A percentile compares a stretch with the other conserved stretches of the same genome.
These are phyloP conservation scores for Ogataea pilisensis DNA, from an alignment of 805 yeast species.

Conservation along the genomic window DNA sequence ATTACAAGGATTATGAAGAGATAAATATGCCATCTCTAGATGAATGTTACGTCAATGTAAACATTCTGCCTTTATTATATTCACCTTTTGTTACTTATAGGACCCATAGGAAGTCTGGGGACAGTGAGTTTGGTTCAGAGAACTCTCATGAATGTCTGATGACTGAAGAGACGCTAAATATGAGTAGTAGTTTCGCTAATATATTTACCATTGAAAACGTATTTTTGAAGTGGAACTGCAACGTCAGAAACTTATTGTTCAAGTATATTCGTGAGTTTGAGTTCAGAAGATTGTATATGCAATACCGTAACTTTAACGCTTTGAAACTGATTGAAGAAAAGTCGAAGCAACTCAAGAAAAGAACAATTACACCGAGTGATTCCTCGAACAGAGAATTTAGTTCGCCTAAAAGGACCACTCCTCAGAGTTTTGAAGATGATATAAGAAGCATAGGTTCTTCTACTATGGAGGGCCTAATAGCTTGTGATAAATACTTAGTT, in stretches of 20 bases:
- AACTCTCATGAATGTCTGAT: constrained; percentile 63
- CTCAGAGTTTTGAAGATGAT: constrained; percentile 46
- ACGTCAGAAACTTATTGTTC: constrained; percentile 57
- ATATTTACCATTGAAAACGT: constrained; percentile 70
- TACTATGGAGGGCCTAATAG: constrained; percentile 30
- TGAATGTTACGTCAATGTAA: constrained; percentile 36
- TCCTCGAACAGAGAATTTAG: background rate
- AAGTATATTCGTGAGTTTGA: constrained; percentile 52
- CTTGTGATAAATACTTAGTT: constrained; percentile 56
- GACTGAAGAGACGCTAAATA: constrained; percentile 31
- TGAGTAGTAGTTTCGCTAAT: constrained; percentile 45
- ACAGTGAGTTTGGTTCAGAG: constrained; percentile 43
- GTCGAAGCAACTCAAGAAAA: background rate
- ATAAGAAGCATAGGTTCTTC: constrained; percentile 38
- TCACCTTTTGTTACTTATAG: constrained; percentile 72
- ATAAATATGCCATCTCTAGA: constrained; percentile 40
- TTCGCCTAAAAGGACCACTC: background rate
- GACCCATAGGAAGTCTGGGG: constrained; percentile 38
- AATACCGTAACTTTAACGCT: constrained; percentile 27
- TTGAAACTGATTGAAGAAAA: constrained; percentile 25
- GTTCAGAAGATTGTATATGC: constrained; percentile 39
- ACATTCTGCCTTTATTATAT: constrained; percentile 58
- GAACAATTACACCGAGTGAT: background rate
- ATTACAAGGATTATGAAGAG: constrained; percentile 57
- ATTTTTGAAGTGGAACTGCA: constrained; percentile 75